Percentiles rank a stretch among this genome's conserved stretches.
phyloP scores from a whole-genome alignment of 2,329 filamentous ascomycete genomes.

The Xylariaceae sp. region DNA sequence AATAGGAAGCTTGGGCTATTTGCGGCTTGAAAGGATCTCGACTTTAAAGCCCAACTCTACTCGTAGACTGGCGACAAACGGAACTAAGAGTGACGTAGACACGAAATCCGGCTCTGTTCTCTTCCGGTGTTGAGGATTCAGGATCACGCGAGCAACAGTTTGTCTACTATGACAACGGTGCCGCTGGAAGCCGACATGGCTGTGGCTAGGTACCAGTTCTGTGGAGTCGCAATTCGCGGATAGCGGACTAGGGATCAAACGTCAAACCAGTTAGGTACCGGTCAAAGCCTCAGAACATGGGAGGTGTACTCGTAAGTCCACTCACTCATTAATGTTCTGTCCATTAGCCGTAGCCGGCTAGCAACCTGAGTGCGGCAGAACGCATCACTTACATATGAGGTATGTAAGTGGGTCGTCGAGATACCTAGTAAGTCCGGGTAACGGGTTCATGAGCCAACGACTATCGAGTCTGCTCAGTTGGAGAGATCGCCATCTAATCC shows the following conservation, averaged over 20 bases:
- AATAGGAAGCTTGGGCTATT: slow-evolving; percentile 1
- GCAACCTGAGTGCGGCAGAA: slow-evolving; percentile 16
- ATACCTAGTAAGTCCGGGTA: background rate
- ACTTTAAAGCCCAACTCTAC: slow-evolving; percentile 1
- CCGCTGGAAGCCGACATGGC: background rate
- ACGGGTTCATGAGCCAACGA: background rate
- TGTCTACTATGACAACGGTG: background rate
- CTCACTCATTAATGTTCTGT: background rate
- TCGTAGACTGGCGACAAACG: slow-evolving; percentile 2
- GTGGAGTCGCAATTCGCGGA: slow-evolving; percentile 1
- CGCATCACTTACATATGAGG: slow-evolving; percentile 4
- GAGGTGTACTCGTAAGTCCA: background rate
- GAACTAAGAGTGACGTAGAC: background rate
- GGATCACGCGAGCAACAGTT: slow-evolving; percentile 3
- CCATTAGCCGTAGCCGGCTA: slow-evolving; percentile 11
- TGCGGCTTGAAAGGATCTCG: slow-evolving; percentile 3
- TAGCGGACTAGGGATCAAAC: background rate
- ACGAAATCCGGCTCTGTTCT: background rate
- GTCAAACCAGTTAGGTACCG: slow-evolving; percentile 1
- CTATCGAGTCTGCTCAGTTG: slow-evolving; percentile 1
- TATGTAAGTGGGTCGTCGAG: slow-evolving; percentile 9
- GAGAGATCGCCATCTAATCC: slow-evolving; percentile 1
- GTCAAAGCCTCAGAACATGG: slow-evolving; percentile 7
- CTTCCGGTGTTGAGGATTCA: background rate
- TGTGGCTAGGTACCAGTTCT: background rate